phyloP scores from a whole-genome alignment of 2,329 filamentous ascomycete genomes.

The Purpureocillium lavendulum region DNA sequence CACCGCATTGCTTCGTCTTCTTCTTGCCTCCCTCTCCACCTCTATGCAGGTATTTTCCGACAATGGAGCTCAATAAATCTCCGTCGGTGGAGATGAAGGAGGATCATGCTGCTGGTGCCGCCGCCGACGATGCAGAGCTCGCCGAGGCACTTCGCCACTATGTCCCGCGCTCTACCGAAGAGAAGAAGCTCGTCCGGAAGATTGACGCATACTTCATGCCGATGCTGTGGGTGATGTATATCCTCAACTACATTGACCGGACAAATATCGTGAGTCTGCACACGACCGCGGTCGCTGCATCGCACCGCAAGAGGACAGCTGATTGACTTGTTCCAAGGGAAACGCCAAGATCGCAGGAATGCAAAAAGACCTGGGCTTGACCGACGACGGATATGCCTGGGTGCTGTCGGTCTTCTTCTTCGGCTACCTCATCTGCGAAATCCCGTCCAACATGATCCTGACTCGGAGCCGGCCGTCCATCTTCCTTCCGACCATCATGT shows the following conservation, averaged over 20 bases:
- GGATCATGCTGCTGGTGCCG: background rate
- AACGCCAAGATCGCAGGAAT: slow-evolving; percentile 45
- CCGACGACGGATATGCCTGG: slow-evolving; percentile 40
- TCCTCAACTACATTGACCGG: slow-evolving; percentile 19
- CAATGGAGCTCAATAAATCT: background rate
- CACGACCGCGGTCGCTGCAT: too few species aligned
- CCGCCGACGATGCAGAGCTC: slow-evolving; percentile 10
- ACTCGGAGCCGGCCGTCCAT: slow-evolving; percentile 36
- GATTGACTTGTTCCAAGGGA: slow-evolving; percentile 19
- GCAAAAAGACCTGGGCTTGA: slow-evolving; percentile 33
- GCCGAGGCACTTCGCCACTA: slow-evolving; percentile 16
- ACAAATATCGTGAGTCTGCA: slow-evolving; percentile 16
- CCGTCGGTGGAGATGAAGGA: background rate
- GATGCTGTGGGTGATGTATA: slow-evolving; percentile 44
- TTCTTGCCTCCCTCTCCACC: too few species aligned
- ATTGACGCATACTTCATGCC: slow-evolving; percentile 31
- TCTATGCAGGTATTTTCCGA: too few species aligned
- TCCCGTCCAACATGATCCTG: slow-evolving; percentile 46
- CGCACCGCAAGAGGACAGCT: too few species aligned
- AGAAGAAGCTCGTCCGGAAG: slow-evolving; percentile 17
- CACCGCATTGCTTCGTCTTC: too few species aligned
- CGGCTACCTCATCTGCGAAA: slow-evolving; percentile 42
- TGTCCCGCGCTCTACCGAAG: slow-evolving; percentile 13
- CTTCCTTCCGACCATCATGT: slow-evolving; percentile 42
- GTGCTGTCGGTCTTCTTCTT: slow-evolving; percentile 46